Evolutionary conservation across 805 yeast genomes (phyloP).

Genomic region (Metschnikowia proteae): DNA sequence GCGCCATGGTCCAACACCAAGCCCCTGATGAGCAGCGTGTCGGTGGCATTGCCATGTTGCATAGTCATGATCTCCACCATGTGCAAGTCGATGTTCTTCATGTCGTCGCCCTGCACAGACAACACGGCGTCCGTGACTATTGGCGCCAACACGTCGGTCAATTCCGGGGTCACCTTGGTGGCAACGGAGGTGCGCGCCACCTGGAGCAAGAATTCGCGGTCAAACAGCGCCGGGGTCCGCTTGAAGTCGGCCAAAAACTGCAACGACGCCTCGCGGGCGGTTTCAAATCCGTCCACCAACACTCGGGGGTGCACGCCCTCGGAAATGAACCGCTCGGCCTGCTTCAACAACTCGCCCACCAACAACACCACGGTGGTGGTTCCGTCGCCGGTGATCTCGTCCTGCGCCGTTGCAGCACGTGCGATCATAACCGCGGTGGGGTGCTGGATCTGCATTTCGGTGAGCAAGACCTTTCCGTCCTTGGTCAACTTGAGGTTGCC

Average conservation of each 20-base stretch:
- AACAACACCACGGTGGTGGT: slow-evolving; percentile 92
- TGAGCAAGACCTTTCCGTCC: slow-evolving; percentile 89
- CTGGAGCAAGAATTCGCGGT: slow-evolving; percentile 84
- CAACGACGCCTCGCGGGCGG: slow-evolving; percentile 74
- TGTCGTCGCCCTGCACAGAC: slow-evolving; percentile 53
- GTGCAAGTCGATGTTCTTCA: slow-evolving; percentile 73
- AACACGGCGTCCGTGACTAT: slow-evolving; percentile 95
- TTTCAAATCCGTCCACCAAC: slow-evolving; percentile 90
- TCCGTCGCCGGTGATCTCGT: slow-evolving; percentile 99
- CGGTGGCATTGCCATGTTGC: slow-evolving; percentile 87
- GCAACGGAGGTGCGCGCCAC: slow-evolving; percentile 87
- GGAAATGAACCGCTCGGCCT: slow-evolving; percentile 84
- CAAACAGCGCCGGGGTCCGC: slow-evolving; percentile 48
- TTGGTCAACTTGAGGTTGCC: slow-evolving; percentile 94
- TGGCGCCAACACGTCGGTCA: slow-evolving; percentile 81
- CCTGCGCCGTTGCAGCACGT: slow-evolving; percentile 97
- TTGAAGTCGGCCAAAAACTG: slow-evolving; percentile 67
- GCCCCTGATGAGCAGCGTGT: slow-evolving; percentile 80
- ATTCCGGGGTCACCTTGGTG: slow-evolving; percentile 77
- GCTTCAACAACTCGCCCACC: slow-evolving; percentile 92
- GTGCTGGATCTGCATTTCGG: slow-evolving; percentile 89
- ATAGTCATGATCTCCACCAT: slow-evolving; percentile 98
- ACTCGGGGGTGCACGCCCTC: slow-evolving; percentile 97
- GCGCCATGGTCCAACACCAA: slow-evolving; percentile 97
- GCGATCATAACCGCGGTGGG: slow-evolving; percentile 59